Evolutionary conservation across 176 grass and related monocot species (phyloP).

Genomic region (Avena atlantica): DNA sequence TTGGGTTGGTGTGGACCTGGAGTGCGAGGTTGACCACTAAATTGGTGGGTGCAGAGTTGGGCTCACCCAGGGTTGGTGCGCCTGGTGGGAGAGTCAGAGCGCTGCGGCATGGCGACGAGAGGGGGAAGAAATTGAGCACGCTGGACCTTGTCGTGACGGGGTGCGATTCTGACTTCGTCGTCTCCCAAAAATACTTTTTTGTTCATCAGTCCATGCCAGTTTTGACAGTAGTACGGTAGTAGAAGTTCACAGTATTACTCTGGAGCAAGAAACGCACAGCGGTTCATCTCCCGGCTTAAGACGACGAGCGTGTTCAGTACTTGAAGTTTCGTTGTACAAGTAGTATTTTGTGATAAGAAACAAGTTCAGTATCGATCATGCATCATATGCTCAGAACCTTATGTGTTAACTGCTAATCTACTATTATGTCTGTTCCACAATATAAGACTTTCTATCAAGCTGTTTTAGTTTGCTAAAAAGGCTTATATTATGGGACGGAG

Average conservation of each 20-base stretch:
- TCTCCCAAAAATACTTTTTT: neutral
- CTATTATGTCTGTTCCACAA: too few relatives aligned
- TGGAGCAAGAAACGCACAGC: neutral
- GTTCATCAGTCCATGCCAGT: too few relatives aligned
- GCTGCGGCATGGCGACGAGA: neutral
- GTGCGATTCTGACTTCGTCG: neutral
- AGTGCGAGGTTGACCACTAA: neutral
- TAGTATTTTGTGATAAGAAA: neutral
- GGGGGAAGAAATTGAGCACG: neutral
- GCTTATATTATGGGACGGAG: too few relatives aligned
- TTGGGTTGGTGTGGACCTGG: constrained; percentile 37
- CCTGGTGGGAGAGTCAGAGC: neutral
- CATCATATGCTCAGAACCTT: neutral
- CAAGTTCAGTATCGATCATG: neutral
- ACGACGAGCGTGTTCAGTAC: neutral
- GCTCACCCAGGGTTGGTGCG: neutral
- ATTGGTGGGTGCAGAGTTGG: neutral
- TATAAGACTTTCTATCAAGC: too few relatives aligned
- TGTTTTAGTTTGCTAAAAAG: too few relatives aligned
- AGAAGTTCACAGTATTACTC: too few relatives aligned
- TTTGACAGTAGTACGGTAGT: too few relatives aligned
- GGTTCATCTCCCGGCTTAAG: neutral
- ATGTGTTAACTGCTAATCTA: neutral
- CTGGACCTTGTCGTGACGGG: neutral
- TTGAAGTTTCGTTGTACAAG: too few relatives aligned